phyloP scores from a whole-genome alignment of 192 early-diverging fungal species.

The Chytriomyces hyalinus region DNA sequence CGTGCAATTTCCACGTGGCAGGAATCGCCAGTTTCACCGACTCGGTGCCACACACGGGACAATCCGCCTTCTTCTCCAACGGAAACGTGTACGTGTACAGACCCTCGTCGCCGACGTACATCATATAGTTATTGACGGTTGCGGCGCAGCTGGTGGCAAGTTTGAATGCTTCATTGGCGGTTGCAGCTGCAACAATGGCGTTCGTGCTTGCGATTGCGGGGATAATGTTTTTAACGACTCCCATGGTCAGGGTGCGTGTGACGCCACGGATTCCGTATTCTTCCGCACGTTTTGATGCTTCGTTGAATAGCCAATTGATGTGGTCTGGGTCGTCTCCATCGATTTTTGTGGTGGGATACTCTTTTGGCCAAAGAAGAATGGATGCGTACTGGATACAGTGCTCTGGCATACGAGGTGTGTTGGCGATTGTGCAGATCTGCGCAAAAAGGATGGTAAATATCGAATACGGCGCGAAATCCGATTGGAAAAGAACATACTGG shows the following conservation, averaged over 20 bases:
- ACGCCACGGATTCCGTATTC: constrained; percentile 87
- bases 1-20: constrained; percentile 68
- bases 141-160: constrained; percentile 78
- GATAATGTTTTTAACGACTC: constrained; percentile 98
- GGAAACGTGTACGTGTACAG: constrained; percentile 91
- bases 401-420: constrained; percentile 95
- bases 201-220: constrained; percentile 98
- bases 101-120: constrained; percentile 91
- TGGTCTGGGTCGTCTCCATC: constrained; percentile 75
- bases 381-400: constrained; percentile 99
- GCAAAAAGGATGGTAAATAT: neutral
- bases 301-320: constrained; percentile 63
- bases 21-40: constrained; percentile 55
- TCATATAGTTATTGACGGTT: constrained; percentile 93
- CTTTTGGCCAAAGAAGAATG: constrained; percentile 88
- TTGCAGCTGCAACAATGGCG: constrained; percentile 92
- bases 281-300: constrained; percentile 84
- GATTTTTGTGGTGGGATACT: constrained; percentile 77
- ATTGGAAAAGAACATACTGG: constrained; percentile 50
- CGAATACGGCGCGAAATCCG: neutral
- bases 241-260: constrained; percentile 89
- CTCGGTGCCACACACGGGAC: constrained; percentile 87
- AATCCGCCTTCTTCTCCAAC: constrained; percentile 80
- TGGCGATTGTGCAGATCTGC: constrained; percentile 94
- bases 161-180: constrained; percentile 95